Conservation (phyloP, 768 basidiomycete genomes). For the Gyrodon lividus region DNA sequence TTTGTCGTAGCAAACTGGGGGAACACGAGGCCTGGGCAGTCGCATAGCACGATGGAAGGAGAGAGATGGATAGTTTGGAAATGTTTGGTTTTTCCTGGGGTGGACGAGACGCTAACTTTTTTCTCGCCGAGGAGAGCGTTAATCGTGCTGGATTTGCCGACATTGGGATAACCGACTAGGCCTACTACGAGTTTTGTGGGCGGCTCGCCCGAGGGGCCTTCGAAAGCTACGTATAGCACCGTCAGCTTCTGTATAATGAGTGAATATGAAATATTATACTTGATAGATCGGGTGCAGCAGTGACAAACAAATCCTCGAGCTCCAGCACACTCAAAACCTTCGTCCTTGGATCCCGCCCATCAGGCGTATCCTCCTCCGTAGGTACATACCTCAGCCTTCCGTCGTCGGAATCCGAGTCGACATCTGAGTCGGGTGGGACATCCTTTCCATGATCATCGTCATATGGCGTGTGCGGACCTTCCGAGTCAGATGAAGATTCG, state of each 20-base stretch:
- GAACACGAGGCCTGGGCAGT: slow-evolving; percentile 97
- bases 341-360: slow-evolving; percentile 61
- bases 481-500: slow-evolving; percentile 35
- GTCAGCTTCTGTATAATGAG: slow-evolving; percentile 1
- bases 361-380: slow-evolving; percentile 53
- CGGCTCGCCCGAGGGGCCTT: slow-evolving; percentile 51
- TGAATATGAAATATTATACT: slow-evolving; percentile 41
- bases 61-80: slow-evolving; percentile 98
- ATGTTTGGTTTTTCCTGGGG: slow-evolving; percentile 98
- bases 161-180: slow-evolving; percentile 97
- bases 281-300: slow-evolving; percentile 66
- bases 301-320: slow-evolving; percentile 79
- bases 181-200: slow-evolving; percentile 75
- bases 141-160: slow-evolving; percentile 97
- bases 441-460: slow-evolving; percentile 31
- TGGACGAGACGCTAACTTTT: slow-evolving; percentile 97
- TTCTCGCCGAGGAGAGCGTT: slow-evolving; percentile 95
- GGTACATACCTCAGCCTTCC: slow-evolving; percentile 48
- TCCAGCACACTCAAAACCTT: slow-evolving; percentile 83
- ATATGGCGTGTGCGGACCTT: slow-evolving; percentile 26
- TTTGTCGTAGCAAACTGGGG: slow-evolving; percentile 98
- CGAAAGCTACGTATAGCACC: slow-evolving; percentile 50
- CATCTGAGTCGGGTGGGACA: slow-evolving; percentile 25
- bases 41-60: slow-evolving; percentile 81
- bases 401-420: slow-evolving; percentile 31